A percentile compares a stretch with the other conserved stretches of the same genome.
These are phyloP conservation scores for Cenchrus purpureus DNA, from an alignment of 176 grass and related monocot species.

Conservation along the genomic window DNA sequence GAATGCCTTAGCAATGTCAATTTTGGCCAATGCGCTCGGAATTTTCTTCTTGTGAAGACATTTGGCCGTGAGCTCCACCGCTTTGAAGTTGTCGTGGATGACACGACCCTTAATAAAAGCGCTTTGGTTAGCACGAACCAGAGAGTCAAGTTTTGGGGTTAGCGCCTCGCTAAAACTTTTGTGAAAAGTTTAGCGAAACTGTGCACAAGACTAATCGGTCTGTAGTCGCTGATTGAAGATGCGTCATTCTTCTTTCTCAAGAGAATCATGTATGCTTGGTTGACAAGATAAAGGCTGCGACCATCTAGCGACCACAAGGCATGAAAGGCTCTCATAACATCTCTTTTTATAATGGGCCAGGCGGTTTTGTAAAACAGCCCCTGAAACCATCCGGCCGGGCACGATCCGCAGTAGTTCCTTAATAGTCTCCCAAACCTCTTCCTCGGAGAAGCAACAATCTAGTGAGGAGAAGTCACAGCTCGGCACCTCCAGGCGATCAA, in stretches of 20 bases:
- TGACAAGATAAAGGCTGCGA: not conserved
- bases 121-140: not conserved
- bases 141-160: accelerated
- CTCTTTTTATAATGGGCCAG: not conserved
- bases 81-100: not conserved
- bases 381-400: not conserved
- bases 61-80: not conserved
- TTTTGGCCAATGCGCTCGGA: not conserved
- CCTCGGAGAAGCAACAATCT: not conserved
- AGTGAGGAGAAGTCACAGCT: accelerated
- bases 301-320: not conserved
- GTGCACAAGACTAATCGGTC: not conserved
- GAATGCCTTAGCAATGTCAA: not conserved
- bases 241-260: not conserved
- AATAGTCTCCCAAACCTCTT: not conserved
- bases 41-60: not conserved
- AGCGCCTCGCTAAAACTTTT: not conserved
- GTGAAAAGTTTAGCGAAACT: not conserved
- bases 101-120: not conserved
- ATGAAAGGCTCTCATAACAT: not conserved
- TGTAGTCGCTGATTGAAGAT: not conserved
- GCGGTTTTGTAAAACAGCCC: not conserved
- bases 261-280: not conserved
- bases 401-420: accelerated
- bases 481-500: no score